Conservation (phyloP, 108 stramenopile genomes). For the Discostella stelligeroides region DNA sequence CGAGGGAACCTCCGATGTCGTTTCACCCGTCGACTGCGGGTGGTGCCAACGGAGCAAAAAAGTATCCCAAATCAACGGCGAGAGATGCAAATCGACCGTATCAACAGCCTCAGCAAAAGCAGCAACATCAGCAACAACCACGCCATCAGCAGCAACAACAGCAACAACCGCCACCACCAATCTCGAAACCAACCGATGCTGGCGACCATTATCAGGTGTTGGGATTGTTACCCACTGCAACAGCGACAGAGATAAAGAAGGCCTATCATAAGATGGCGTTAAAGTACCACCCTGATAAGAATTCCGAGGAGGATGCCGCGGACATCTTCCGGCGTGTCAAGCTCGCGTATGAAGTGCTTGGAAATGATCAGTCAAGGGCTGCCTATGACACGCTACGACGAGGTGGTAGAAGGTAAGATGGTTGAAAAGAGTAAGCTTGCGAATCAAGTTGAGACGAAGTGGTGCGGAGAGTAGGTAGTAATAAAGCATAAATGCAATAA, state of each 20-base stretch:
- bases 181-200: constrained; percentile 12
- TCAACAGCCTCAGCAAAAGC: constrained; percentile 18
- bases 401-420: no score
- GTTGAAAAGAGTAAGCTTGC: no score
- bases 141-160: constrained; percentile 33
- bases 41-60: neutral
- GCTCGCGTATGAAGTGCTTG: constrained; percentile 77
- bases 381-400: constrained; percentile 70
- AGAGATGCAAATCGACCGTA: constrained; percentile 16
- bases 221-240: constrained; percentile 56
- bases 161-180: constrained; percentile 13
- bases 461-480: no score
- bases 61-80: neutral
- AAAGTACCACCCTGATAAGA: constrained; percentile 82
- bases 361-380: constrained; percentile 55
- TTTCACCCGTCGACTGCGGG: neutral
- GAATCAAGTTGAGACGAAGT: no score
- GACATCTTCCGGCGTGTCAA: constrained; percentile 78
- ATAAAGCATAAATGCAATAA: no score
- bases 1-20: constrained; percentile 1
- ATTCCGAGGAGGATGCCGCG: constrained; percentile 64
- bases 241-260: constrained; percentile 73
- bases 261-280: constrained; percentile 77
- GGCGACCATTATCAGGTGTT: constrained; percentile 68
- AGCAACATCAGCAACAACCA: constrained; percentile 31